Evolutionary conservation across 2,329 filamentous ascomycete species (phyloP).

Genomic region (Trichoderma brevicompactum): DNA sequence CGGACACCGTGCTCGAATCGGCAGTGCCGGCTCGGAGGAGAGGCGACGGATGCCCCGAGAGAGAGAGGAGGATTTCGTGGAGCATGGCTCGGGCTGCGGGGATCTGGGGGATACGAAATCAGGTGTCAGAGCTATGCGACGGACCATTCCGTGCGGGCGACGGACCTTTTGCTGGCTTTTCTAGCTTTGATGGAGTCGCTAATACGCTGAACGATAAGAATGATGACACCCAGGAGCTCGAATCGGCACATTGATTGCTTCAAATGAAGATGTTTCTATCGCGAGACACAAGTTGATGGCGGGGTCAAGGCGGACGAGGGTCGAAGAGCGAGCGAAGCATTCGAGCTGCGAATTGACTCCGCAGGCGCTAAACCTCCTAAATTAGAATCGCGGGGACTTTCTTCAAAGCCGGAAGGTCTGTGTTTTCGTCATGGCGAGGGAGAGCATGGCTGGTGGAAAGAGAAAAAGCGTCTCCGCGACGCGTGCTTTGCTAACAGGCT

Average conservation of each 20-base stretch:
- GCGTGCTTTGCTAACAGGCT: constrained; percentile 3
- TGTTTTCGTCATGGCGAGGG: background rate
- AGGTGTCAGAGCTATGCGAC: constrained; percentile 10
- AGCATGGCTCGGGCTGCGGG: constrained; percentile 65
- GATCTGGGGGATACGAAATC: constrained; percentile 29
- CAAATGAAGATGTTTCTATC: constrained; percentile 13
- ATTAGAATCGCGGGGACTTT: background rate
- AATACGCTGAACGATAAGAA: constrained; percentile 53
- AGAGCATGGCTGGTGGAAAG: background rate
- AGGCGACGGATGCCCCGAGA: constrained; percentile 91
- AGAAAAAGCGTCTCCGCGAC: constrained; percentile 15
- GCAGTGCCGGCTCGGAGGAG: constrained; percentile 67
- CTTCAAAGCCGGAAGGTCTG: background rate
- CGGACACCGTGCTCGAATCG: constrained; percentile 51
- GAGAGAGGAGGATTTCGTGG: constrained; percentile 95
- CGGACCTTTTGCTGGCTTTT: constrained; percentile 38
- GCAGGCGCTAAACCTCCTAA: background rate
- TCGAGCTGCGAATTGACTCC: constrained; percentile 10
- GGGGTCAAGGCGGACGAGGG: constrained; percentile 21
- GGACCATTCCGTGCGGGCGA: background rate
- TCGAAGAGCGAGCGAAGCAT: background rate
- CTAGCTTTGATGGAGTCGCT: constrained; percentile 45
- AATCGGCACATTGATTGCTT: constrained; percentile 55
- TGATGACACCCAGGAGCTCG: constrained; percentile 56
- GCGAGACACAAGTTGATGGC: background rate